Evolutionary conservation across 768 basidiomycete genomes (phyloP).

Genomic region (Podaxis rugospora): DNA sequence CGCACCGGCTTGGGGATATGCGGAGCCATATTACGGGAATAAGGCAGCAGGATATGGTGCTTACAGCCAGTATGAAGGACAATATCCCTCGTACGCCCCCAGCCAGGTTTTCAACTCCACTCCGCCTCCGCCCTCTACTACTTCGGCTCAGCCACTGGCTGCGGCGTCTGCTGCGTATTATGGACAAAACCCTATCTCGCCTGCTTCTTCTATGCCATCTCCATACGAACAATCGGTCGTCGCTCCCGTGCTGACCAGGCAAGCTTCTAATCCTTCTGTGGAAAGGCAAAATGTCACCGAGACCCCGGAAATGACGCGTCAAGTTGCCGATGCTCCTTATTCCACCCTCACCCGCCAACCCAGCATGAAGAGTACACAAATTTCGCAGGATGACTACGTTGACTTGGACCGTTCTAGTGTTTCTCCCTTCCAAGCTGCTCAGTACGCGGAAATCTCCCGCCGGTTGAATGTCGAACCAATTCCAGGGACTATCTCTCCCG

Average conservation of each 20-base stretch:
- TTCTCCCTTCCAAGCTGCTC: conserved; percentile 70
- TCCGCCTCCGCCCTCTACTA: conserved; percentile 27
- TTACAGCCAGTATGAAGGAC: conserved; percentile 8
- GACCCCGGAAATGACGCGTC: conserved; percentile 15
- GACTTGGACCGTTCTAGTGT: conserved; percentile 67
- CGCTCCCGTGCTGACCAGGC: conserved; percentile 16
- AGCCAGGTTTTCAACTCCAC: conserved; percentile 28
- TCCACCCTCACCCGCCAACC: conserved; percentile 18
- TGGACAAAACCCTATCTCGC: conserved; percentile 12
- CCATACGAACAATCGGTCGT: conserved; percentile 14
- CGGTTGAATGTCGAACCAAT: conserved; percentile 43
- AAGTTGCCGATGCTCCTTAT: conserved; percentile 17
- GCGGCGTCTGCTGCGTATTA: conserved; percentile 23
- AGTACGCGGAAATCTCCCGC: conserved; percentile 68
- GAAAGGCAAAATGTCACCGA: conserved; percentile 14
- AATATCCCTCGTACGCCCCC: conserved; percentile 29
- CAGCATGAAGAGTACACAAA: conserved; percentile 9
- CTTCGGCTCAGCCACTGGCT: conserved; percentile 18
- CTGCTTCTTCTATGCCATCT: conserved; percentile 13
- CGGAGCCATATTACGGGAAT: conserved; percentile 13
- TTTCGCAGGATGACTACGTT: conserved; percentile 45
- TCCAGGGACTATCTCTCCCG: conserved; percentile 26
- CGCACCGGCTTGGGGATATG: conserved; percentile 28
- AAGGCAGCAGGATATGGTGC: conserved; percentile 18
- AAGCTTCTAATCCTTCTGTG: conserved; percentile 14